Evolutionary conservation across 371 early-diverging fungal genomes (phyloP), one percentile per base, ranked within the genome.

Genomic region (Lichtheimia ramosa): DNA sequence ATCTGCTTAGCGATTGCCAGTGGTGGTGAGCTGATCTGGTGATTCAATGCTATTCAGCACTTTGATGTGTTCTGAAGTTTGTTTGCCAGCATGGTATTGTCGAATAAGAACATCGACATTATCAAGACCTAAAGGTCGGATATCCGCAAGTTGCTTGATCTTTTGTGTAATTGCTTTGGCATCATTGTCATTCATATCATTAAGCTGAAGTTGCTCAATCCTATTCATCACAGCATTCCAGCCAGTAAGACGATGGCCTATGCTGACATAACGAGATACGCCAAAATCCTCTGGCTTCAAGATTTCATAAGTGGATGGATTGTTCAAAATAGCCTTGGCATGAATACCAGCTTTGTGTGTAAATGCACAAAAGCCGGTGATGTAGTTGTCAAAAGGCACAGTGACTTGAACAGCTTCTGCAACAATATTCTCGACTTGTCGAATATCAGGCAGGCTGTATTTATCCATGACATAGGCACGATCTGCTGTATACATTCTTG

Each of bases 341-440:
- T 97, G 98, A 73, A 96, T 97, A 68, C 98, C 98, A 46, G 98
- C 96, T 87, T 97, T 97, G 84, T 97, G 98, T 21, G 96, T 96
- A 73, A 97, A 96, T 24, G 96, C 96, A 71, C 95, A 95, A 81
- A 94, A 95, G 48, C 98, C 98, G 39, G 98, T 97, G 74, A 97
- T 93, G 76, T 95, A 96, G 83, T 97, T 96, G 85, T 97, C 96
- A 86, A 97, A 97, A 21, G 98, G 98, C 55, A 97, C 95, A 54
- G 92, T 89, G 63, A 97, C 89, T 56, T 92, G 90, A 39, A 97
- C 98, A 4, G 94, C 87, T 46, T 95, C 94, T 20, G 98, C 98
- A 14, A 97, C 93, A 63, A 96, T 75, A 78, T 95, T 95, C 76
- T 97, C 98, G 39, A 96, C 82, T 49, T 95, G 94, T 54, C 96